Conservation (phyloP, 257 asterid genomes). For the Solanum pinnatisectum region DNA sequence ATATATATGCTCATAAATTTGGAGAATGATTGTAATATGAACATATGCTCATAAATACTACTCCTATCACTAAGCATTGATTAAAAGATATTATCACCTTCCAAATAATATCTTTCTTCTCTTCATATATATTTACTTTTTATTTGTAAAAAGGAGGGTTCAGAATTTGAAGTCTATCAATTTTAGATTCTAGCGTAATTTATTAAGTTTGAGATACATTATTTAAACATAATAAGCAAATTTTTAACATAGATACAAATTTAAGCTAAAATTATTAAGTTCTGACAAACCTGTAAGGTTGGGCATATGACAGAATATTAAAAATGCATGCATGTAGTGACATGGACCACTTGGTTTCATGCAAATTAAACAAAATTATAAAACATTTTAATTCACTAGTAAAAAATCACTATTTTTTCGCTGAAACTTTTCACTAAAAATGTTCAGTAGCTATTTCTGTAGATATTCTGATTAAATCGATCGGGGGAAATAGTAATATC, state of each 20-base stretch:
- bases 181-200: background rate
- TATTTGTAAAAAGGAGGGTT: background rate
- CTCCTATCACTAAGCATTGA: background rate
- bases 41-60: background rate
- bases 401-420: no score
- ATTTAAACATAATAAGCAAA: background rate
- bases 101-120: background rate
- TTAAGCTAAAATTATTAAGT: background rate
- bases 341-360: background rate
- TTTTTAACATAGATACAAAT: background rate
- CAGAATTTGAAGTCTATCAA: background rate
- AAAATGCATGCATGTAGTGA: background rate
- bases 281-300: fast-evolving
- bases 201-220: background rate
- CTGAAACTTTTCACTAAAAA: no score
- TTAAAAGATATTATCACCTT: background rate
- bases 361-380: background rate
- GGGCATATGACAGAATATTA: background rate
- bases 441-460: background rate
- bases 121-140: background rate
- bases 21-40: background rate
- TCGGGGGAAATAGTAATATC: background rate
- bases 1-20: background rate
- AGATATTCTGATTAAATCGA: background rate
- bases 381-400: background rate